phyloP scores from a whole-genome alignment of 352 stramenopile species.

The Pythium brachiatum region DNA sequence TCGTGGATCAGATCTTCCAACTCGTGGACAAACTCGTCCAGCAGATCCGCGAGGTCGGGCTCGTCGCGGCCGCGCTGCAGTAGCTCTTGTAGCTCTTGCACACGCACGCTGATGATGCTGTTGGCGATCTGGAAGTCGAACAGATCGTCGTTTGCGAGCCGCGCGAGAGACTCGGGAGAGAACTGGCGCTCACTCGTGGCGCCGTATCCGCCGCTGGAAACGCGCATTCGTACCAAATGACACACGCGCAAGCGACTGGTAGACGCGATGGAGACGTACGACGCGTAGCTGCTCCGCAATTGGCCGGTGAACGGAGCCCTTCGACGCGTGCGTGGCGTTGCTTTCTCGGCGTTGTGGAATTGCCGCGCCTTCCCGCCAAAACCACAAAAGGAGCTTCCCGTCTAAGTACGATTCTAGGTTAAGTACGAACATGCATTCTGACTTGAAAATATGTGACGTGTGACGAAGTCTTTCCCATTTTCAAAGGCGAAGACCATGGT shows the following conservation, averaged over 20 bases:
- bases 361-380: constrained; percentile 12
- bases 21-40: constrained; percentile 52
- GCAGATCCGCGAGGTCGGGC: constrained; percentile 42
- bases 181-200: constrained; percentile 15
- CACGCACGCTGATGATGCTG: constrained; percentile 29
- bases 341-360: neutral
- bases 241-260: constrained; percentile 7
- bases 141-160: constrained; percentile 47
- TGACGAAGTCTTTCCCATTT: too few species aligned
- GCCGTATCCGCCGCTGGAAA: constrained; percentile 23
- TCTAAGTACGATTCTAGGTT: neutral
- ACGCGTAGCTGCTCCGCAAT: neutral
- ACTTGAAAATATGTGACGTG: neutral
- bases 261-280: neutral
- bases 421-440: constrained; percentile 7
- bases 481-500: too few species aligned
- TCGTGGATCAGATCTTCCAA: constrained; percentile 46
- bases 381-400: constrained; percentile 2
- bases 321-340: neutral
- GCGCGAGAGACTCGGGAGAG: constrained; percentile 26
- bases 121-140: constrained; percentile 70
- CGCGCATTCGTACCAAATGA: constrained; percentile 4
- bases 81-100: constrained; percentile 49
- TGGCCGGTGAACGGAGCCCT: neutral
- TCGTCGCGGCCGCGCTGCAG: constrained; percentile 40